phyloP scores from a whole-genome alignment of 331 rosid species.

The Telfairia occidentalis region DNA sequence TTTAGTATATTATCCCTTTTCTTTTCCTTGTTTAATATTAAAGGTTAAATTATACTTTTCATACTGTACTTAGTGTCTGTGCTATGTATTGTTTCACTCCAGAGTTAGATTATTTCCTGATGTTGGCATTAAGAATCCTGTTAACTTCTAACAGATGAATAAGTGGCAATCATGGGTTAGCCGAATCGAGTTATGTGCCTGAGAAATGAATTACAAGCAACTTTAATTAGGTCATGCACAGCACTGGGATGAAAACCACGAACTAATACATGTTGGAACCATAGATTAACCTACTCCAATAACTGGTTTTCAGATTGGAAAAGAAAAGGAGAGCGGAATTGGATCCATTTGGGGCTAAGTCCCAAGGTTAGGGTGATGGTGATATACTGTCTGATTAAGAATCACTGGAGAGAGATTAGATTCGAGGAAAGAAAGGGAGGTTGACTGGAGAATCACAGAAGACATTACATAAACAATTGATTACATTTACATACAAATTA shows the following conservation, averaged over 20 bases:
- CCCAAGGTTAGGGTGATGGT: neutral
- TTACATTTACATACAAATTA: neutral
- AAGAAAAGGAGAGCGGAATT: neutral
- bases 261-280: neutral
- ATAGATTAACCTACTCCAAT: neutral
- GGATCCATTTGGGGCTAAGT: neutral
- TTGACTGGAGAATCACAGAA: neutral
- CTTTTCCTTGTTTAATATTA: neutral
- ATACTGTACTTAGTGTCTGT: neutral
- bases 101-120: neutral
- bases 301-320: neutral
- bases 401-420: neutral
- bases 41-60: neutral
- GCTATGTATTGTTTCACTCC: neutral
- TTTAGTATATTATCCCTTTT: neutral
- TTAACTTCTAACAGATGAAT: neutral
- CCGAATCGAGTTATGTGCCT: neutral
- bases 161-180: neutral
- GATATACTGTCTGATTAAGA: neutral
- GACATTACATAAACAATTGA: neutral
- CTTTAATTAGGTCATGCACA: neutral
- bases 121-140: neutral
- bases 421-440: neutral
- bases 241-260: neutral
- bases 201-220: neutral